Evolutionary conservation across 306 rosid genomes (phyloP), one percentile per base, ranked within the genome.

Genomic region (Crotalaria pallida): DNA sequence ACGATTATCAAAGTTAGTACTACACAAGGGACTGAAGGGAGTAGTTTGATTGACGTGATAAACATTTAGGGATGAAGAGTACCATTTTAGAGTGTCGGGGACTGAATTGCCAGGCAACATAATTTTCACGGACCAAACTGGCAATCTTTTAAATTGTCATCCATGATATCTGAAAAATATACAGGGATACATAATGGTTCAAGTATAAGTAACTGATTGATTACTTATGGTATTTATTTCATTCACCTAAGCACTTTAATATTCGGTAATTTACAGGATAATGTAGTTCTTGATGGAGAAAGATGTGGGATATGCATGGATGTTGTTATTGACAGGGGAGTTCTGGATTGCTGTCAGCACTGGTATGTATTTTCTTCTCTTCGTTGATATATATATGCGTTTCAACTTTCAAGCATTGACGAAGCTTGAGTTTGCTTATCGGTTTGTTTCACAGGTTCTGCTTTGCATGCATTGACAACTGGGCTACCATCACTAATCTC

Each of bases 221-320:
- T 71, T 40, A 45, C 16, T 72, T 72, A 9, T 57, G 64, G n/a
- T 50, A 5, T 58, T 3, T 2, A n/a, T 69, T 29, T 67, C 45
- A 65, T 29, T 67, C 45, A 6, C 40, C 67, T 13, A 40, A 44
- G 40, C 50, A 19, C 52, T 34, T 34, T 68, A 27, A 4, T 58
- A 10, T 65, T 56, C 65, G 66, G 59, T 58, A 58, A 67, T 76
- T 64, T 16, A 63, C 86, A 94, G 99, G 91, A 77, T n/a, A 73
- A 57, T 87, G 44, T 78, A 50, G 72, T 75, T 65, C 67, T 69
- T 15, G 97, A 84, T 69, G 89, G 85, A 44, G 92, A 87, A 82
- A 82, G 85, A 51, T 94, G 99, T 74, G 99, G 99, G 47, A 94
- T 94, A 76, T 94, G 99, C 80, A 91, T 94, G 99, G 97, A 91